These are phyloP conservation scores for Beauveria medogensis DNA, from an alignment of 2,329 filamentous ascomycete species.

Conservation along the genomic window DNA sequence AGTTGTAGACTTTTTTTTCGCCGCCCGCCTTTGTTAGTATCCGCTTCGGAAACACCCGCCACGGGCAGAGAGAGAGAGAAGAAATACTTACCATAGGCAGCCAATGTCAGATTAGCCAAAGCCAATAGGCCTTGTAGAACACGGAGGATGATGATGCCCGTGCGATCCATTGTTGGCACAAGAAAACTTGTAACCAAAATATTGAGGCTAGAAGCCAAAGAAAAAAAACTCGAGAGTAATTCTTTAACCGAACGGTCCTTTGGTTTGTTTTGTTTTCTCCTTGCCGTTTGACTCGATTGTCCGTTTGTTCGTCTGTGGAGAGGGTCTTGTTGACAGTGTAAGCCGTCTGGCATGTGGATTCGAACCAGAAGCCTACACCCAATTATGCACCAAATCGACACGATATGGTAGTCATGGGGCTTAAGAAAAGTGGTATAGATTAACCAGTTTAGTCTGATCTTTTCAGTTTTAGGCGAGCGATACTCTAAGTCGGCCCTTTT, in stretches of 20 bases:
- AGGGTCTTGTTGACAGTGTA: slow-evolving; percentile 6
- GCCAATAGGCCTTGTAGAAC: slow-evolving; percentile 38
- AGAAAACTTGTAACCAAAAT: background rate
- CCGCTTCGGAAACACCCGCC: background rate
- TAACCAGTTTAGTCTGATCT: background rate
- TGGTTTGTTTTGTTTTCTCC: background rate
- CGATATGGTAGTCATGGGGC: background rate
- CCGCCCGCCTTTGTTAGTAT: background rate
- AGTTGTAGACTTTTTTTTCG: slow-evolving; percentile 36
- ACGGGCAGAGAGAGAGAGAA: background rate
- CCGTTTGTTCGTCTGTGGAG: background rate
- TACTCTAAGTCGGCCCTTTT: background rate
- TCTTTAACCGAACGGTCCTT: background rate
- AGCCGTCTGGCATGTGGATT: slow-evolving; percentile 8
- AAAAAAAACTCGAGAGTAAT: background rate
- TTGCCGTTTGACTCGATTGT: background rate
- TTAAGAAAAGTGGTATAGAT: background rate
- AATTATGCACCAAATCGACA: background rate
- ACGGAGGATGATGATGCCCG: slow-evolving; percentile 19
- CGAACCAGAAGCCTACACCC: background rate
- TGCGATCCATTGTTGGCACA: slow-evolving; percentile 5
- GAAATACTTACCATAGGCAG: slow-evolving; percentile 38
- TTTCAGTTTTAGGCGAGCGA: background rate
- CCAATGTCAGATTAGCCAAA: slow-evolving; percentile 38
- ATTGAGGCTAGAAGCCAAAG: background rate